phyloP scores from a whole-genome alignment of 495 filamentous ascomycete genomes.

The Tuber umbilicatum region DNA sequence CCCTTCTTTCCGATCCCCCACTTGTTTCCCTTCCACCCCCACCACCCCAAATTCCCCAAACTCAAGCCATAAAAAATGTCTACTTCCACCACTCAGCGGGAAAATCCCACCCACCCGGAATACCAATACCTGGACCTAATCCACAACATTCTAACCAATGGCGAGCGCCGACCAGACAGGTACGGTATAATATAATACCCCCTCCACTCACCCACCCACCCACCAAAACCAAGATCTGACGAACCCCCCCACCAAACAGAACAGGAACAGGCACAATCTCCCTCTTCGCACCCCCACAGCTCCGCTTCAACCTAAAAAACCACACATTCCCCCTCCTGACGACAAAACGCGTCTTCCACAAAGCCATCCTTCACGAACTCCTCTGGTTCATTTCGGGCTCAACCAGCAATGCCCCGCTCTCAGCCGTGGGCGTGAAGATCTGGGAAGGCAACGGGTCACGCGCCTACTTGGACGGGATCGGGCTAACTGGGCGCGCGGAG shows the following conservation, averaged over 20 bases:
- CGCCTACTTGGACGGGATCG: constrained; percentile 75
- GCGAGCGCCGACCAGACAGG: constrained; percentile 77
- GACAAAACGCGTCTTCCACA: constrained; percentile 91
- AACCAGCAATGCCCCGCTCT: constrained; percentile 70
- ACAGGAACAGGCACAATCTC: constrained; percentile 90
- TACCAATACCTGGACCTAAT: constrained; percentile 72
- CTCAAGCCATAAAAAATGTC: not conserved
- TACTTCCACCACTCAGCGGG: not conserved
- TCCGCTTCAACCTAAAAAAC: constrained; percentile 70
- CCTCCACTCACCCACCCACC: not conserved
- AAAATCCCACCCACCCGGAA: constrained; percentile 54
- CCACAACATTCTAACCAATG: constrained; percentile 62
- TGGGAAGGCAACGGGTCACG: constrained; percentile 97
- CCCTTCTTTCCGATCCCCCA: not conserved
- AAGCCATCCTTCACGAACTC: constrained; percentile 84
- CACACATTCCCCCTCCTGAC: constrained; percentile 84
- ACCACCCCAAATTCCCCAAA: not conserved
- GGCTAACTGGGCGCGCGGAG: constrained; percentile 66
- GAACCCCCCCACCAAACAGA: constrained; percentile 43
- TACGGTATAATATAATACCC: constrained; percentile 40
- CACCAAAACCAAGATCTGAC: not conserved
- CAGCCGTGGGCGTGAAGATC: constrained; percentile 77
- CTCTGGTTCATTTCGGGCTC: constrained; percentile 89
- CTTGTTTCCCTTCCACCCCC: not conserved
- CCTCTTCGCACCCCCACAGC: constrained; percentile 74